Evolutionary conservation across 148 eudicot genomes (phyloP).

Genomic region (Hydrangea macrophylla): DNA sequence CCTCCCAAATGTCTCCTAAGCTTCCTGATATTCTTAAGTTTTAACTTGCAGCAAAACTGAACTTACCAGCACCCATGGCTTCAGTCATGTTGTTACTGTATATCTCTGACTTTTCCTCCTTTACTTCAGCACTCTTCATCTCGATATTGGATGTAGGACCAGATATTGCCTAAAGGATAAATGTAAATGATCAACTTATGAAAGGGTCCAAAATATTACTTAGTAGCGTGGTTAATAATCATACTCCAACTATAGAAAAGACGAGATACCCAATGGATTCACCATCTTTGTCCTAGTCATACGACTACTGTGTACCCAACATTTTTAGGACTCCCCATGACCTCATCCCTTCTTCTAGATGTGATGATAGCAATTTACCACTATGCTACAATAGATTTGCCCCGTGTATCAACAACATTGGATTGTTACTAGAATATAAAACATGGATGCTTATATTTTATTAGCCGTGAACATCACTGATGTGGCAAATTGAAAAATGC

Average conservation of each 20-base stretch:
- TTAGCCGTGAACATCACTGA: no score
- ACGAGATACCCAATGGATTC: neutral
- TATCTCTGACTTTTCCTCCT: constrained; percentile 69
- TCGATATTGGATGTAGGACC: constrained; percentile 52
- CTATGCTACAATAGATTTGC: no score
- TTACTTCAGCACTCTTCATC: constrained; percentile 36
- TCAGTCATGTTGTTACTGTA: constrained; percentile 89
- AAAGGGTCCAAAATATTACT: neutral
- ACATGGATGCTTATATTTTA: no score
- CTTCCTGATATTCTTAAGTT: neutral
- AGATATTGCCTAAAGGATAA: constrained; percentile 51
- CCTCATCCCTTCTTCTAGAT: no score
- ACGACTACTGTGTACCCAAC: neutral
- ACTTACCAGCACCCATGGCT: constrained; percentile 99
- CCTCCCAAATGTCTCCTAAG: constrained; percentile 1
- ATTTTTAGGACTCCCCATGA: no score
- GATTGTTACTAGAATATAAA: no score
- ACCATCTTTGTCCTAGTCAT: neutral
- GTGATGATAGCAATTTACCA: no score
- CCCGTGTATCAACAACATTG: no score
- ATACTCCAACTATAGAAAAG: neutral
- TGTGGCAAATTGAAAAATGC: no score
- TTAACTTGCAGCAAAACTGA: neutral
- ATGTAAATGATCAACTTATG: neutral
- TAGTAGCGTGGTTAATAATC: neutral